These are phyloP conservation scores for Salix viminalis DNA, from an alignment of 345 rosid species.

Conservation along the genomic window DNA sequence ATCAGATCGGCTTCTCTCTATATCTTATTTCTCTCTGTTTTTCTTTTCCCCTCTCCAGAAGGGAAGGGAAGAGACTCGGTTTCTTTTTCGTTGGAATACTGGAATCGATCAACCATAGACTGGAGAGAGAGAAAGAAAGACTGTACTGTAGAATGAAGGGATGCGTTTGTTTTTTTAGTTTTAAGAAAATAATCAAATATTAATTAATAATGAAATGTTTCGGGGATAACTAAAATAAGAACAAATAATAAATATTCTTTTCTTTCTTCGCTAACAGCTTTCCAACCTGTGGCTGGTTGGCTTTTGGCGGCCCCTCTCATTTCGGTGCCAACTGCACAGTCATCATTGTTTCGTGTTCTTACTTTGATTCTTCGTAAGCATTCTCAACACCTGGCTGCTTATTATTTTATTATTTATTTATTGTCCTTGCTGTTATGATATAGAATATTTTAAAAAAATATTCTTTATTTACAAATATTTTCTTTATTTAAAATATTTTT, in stretches of 20 bases:
- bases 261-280: neutral
- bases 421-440: no score
- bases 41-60: neutral
- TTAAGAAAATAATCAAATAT: neutral
- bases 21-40: conserved; percentile 11
- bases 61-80: neutral
- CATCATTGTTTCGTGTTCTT: neutral
- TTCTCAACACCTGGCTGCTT: neutral
- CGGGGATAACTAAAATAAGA: neutral
- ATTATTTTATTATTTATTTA: no score
- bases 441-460: no score
- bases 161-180: neutral
- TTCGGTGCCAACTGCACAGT: neutral
- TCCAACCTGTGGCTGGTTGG: neutral
- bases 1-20: neutral
- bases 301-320: conserved; percentile 13
- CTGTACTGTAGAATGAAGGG: neutral
- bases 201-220: neutral
- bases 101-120: conserved; percentile 3
- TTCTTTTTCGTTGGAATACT: neutral
- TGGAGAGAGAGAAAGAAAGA: neutral
- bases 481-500: no score
- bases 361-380: no score
- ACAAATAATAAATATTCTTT: no score
- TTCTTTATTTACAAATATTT: no score